Evolutionary conservation across 1,139 yeast species (phyloP).

Genomic region (Chernovozyma aurita): DNA sequence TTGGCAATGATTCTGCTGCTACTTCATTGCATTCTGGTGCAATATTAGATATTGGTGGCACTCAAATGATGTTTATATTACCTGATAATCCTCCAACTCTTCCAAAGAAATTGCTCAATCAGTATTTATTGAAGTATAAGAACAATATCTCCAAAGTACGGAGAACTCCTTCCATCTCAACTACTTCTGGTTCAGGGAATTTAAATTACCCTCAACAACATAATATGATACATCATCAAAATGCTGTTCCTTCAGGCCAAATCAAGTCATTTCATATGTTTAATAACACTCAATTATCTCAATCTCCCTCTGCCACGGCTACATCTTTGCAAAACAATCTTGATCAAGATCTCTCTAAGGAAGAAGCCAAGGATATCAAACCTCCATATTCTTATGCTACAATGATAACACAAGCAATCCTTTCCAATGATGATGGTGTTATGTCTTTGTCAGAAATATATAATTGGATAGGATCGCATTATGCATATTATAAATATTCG

Average conservation of each 20-base stretch:
- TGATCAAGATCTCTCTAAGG: conserved; percentile 76
- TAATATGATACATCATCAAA: conserved; percentile 12
- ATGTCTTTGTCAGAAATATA: conserved; percentile 88
- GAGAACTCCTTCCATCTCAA: conserved; percentile 10
- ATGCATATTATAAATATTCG: conserved; percentile 86
- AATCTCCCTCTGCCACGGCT: conserved; percentile 39
- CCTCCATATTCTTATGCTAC: conserved; percentile 98
- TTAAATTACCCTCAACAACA: conserved; percentile 16
- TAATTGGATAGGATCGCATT: conserved; percentile 81
- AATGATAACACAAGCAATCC: conserved; percentile 95
- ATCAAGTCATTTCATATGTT: conserved; percentile 53
- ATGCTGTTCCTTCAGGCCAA: conserved; percentile 7
- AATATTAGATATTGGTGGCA: conserved; percentile 89
- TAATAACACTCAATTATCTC: conserved; percentile 36
- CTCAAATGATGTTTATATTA: conserved; percentile 96
- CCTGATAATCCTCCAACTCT: conserved; percentile 85
- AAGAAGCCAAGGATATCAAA: conserved; percentile 86
- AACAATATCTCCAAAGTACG: conserved; percentile 18
- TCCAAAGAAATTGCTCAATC: conserved; percentile 45
- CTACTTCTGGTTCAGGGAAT: neutral
- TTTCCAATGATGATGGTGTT: conserved; percentile 83
- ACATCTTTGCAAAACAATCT: conserved; percentile 42
- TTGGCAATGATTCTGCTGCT: conserved; percentile 41
- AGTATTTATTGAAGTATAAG: conserved; percentile 31
- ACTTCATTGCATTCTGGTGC: conserved; percentile 77